Conservation (phyloP, 768 basidiomycete genomes). For the Lactifluus subvellereus region DNA sequence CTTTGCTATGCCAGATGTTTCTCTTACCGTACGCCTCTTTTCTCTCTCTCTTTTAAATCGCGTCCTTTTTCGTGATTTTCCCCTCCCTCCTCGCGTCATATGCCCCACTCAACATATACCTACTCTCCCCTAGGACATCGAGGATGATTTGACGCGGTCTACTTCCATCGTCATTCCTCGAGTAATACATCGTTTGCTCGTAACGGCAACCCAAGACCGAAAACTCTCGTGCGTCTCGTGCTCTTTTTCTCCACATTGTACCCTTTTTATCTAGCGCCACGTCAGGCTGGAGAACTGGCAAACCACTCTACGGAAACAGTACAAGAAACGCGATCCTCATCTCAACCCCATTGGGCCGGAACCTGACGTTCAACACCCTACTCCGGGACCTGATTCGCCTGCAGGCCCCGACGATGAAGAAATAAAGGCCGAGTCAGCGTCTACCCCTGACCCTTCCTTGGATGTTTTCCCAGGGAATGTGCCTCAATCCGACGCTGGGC, state of each 20-base stretch:
- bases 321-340: conserved; percentile 62
- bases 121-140: conserved; percentile 54
- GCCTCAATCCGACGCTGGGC: background rate
- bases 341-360: conserved; percentile 70
- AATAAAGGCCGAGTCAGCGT: conserved; percentile 16
- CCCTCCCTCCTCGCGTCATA: conserved; percentile 10
- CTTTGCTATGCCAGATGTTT: conserved; percentile 64
- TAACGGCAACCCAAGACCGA: conserved; percentile 71
- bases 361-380: conserved; percentile 30
- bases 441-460: conserved; percentile 8
- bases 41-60: background rate
- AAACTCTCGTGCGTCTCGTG: conserved; percentile 58
- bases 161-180: conserved; percentile 59
- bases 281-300: conserved; percentile 74
- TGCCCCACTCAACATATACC: conserved; percentile 1
- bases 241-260: conserved; percentile 22
- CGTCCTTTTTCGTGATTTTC: conserved; percentile 6
- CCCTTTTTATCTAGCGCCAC: conserved; percentile 1
- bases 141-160: conserved; percentile 63
- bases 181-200: conserved; percentile 68
- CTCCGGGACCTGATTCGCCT: conserved; percentile 26
- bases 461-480: background rate
- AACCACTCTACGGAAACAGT: conserved; percentile 68
- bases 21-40: conserved; percentile 48
- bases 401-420: conserved; percentile 21